phyloP scores from a whole-genome alignment of 2,329 filamentous ascomycete genomes.

The Keithomyces neogunnii region DNA sequence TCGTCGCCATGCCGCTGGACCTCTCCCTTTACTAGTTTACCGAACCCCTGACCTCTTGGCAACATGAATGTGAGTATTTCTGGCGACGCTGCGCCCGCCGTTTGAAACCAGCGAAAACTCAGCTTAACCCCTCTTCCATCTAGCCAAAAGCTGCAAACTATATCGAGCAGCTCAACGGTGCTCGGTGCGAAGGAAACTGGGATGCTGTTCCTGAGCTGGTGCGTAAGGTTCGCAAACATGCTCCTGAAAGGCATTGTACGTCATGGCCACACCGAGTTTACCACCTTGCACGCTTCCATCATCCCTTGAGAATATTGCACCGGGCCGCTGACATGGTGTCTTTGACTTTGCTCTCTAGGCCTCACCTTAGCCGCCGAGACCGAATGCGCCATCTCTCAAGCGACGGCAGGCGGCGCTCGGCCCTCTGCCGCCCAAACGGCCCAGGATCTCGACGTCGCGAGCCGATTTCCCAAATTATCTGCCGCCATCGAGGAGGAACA shows the following conservation, averaged over 20 bases:
- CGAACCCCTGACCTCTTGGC: slow-evolving; percentile 19
- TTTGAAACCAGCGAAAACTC: slow-evolving; percentile 13
- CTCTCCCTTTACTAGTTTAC: slow-evolving; percentile 13
- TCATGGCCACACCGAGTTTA: slow-evolving; percentile 6
- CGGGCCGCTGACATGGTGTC: background rate
- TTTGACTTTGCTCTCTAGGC: slow-evolving; percentile 34
- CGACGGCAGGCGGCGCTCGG: slow-evolving; percentile 30
- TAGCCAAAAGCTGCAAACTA: slow-evolving; percentile 74
- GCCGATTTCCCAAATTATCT: slow-evolving; percentile 41
- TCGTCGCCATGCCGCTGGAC: slow-evolving; percentile 12
- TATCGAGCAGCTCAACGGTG: slow-evolving; percentile 72
- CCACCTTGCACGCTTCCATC: background rate
- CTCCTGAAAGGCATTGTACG: slow-evolving; percentile 75
- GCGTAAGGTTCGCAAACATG: slow-evolving; percentile 91
- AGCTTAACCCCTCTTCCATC: slow-evolving; percentile 7
- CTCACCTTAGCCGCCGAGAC: slow-evolving; percentile 61
- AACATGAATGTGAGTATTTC: slow-evolving; percentile 28
- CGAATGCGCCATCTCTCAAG: slow-evolving; percentile 56
- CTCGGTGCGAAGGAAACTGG: slow-evolving; percentile 85
- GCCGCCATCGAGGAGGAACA: slow-evolving; percentile 51
- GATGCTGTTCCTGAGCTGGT: slow-evolving; percentile 77
- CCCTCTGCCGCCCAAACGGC: slow-evolving; percentile 33
- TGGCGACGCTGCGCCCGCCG: background rate
- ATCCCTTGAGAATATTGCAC: background rate
- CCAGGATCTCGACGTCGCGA: slow-evolving; percentile 36